Percentiles rank a stretch among this genome's conserved stretches.
Evolutionary conservation across 768 basidiomycete genomes (phyloP).

Genomic region (Ramaria sp.): DNA sequence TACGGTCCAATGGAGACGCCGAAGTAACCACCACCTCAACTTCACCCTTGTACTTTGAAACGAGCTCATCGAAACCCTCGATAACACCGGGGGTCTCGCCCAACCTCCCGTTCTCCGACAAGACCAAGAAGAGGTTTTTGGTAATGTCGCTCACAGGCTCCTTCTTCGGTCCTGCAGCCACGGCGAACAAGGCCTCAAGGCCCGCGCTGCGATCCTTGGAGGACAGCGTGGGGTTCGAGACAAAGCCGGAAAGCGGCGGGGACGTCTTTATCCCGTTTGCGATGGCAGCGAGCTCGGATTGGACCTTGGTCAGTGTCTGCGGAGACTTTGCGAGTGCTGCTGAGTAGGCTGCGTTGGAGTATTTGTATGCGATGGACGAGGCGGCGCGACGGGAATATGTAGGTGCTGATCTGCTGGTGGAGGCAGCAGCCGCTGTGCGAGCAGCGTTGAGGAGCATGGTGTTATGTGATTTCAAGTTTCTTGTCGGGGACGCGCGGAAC

Average conservation of each 20-base stretch:
- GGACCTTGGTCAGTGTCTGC: conserved; percentile 73
- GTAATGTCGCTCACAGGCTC: conserved; percentile 75
- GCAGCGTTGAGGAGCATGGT: conserved; percentile 49
- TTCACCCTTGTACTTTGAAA: conserved; percentile 85
- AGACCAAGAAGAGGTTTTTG: conserved; percentile 81
- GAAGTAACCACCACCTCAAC: conserved; percentile 88
- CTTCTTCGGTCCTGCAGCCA: conserved; percentile 62
- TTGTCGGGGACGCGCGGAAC: neutral
- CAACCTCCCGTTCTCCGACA: conserved; percentile 90
- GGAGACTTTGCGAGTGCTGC: conserved; percentile 80
- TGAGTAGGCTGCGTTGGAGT: conserved; percentile 71
- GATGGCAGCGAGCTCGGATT: conserved; percentile 69
- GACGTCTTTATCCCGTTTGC: conserved; percentile 55
- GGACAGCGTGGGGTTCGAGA: conserved; percentile 88
- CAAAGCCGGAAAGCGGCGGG: conserved; percentile 56
- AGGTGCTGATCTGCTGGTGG: conserved; percentile 34
- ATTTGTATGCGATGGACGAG: conserved; percentile 70
- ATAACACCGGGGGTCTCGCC: conserved; percentile 78
- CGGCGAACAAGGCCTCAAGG: conserved; percentile 55
- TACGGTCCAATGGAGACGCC: conserved; percentile 68
- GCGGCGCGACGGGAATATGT: conserved; percentile 61
- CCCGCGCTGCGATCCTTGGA: conserved; percentile 60
- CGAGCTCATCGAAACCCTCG: conserved; percentile 83
- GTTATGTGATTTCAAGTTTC: conserved; percentile 1
- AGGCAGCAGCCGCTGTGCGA: conserved; percentile 40